Base-by-base conservation (phyloP, 352 stramenopile species). In the Phytophthora pinifolia region DNA sequence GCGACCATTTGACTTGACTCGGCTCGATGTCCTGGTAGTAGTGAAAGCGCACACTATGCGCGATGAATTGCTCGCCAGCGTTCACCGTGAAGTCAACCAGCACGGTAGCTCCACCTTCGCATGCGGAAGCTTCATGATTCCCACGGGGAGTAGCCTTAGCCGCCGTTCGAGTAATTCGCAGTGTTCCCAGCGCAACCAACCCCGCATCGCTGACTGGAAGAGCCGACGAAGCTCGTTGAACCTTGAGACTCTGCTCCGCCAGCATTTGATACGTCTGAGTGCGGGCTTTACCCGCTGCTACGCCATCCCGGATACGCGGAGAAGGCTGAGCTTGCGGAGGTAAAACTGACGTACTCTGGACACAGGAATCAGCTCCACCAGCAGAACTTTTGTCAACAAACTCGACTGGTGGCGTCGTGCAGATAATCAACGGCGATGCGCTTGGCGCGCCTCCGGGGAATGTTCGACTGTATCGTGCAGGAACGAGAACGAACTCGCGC, bases 11-110 rank as follows among this genome's bases (percentile, higher is more conserved):
- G 29, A 86, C 44, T 9, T 86, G 74, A 5, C 25, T 49, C 8
- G 68, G 54, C 7, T 81, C 61, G 8, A 83, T 39, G 3, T 80
- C 69, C 1, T 72, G 61, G 46, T 90, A 84, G 47, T 86, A 90
- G 15, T 86, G 67, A 33, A 88, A 90, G 12, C 68, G 56, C 15
- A 82, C 76, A 37, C 78, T 88, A 34, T 90, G 80, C 2, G 77
- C 76, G 27, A 90, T 88, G 43, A 90, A 90, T 29, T 88, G 80
- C 48, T 88, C 80, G 4, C 80, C 80, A 9, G 74, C 80, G 25
- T 90, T 90, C 9, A 90, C 59, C 3, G 80, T 88, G 39, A 90
- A 88, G 44, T 90, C 80, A 33, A 90, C 70, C 0, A 88, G 55
- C 4, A 90, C 76, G 4, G 63, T 83, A 22, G 79, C 59, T n/a